Conservation (phyloP, 345 rosid species). For the Eucalyptus curtisii region DNA sequence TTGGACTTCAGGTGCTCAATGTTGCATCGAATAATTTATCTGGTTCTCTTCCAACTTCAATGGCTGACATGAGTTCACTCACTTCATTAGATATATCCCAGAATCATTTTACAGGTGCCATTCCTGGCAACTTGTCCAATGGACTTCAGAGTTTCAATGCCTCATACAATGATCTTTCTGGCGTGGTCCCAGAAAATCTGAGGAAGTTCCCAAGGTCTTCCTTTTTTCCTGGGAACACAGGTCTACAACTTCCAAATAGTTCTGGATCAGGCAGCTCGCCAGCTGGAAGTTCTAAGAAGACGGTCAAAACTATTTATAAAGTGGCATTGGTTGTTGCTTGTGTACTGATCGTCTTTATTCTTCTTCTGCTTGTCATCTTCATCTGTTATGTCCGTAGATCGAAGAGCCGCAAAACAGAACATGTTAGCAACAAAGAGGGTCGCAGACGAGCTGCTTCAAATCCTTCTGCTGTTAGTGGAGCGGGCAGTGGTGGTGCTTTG, state of each 20-base stretch:
- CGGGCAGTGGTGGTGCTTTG: slow-evolving; percentile 46
- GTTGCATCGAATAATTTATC: slow-evolving; percentile 77
- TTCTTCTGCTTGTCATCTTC: slow-evolving; percentile 68
- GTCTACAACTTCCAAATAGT: slow-evolving; percentile 38
- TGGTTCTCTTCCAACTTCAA: slow-evolving; percentile 79
- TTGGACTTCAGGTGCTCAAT: slow-evolving; percentile 57
- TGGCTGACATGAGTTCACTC: slow-evolving; percentile 53
- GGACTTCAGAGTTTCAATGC: slow-evolving; percentile 59
- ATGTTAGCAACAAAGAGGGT: slow-evolving; percentile 29
- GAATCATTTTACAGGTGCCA: slow-evolving; percentile 67
- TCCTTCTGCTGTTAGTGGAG: slow-evolving; percentile 33
- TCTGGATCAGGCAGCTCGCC: slow-evolving; percentile 29
- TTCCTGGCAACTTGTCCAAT: slow-evolving; percentile 59
- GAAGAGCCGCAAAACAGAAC: slow-evolving; percentile 34
- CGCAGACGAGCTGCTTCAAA: slow-evolving; percentile 26
- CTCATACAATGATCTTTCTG: slow-evolving; percentile 81
- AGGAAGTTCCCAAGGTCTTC: slow-evolving; percentile 64
- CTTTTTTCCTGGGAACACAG: slow-evolving; percentile 78
- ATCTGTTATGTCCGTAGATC: slow-evolving; percentile 48
- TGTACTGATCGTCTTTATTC: slow-evolving; percentile 53
- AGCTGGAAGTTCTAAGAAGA: slow-evolving; percentile 29
- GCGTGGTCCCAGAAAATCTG: slow-evolving; percentile 77
- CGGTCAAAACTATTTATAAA: slow-evolving; percentile 40
- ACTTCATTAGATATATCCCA: slow-evolving; percentile 63
- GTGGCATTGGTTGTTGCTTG: slow-evolving; percentile 65